These are phyloP conservation scores for Thymus mandschuricus DNA, from an alignment of 257 asterid species.

Conservation along the genomic window DNA sequence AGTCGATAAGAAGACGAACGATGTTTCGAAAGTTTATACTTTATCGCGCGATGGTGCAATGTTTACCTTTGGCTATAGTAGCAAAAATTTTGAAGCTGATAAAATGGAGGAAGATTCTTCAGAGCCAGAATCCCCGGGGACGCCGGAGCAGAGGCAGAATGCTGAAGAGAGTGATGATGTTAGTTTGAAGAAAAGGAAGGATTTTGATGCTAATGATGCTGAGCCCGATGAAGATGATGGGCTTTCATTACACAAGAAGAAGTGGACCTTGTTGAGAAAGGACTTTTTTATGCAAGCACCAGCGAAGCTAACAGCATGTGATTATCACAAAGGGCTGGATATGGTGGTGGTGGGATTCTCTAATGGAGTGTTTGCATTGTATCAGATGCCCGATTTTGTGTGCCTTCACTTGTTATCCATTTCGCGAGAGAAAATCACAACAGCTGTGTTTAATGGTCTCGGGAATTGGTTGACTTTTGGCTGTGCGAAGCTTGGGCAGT, in stretches of 20 bases:
- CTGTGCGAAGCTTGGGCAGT: conserved; percentile 95
- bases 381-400: conserved; percentile 94
- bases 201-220: conserved; percentile 44
- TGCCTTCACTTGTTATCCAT: conserved; percentile 85
- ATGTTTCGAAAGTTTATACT: conserved; percentile 57
- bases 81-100: conserved; percentile 35
- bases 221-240: conserved; percentile 45
- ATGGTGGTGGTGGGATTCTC: conserved; percentile 94
- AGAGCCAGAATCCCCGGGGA: conserved; percentile 84
- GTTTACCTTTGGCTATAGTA: conserved; percentile 65
- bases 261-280: conserved; percentile 81
- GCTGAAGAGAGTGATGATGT: conserved; percentile 37
- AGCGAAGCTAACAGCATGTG: conserved; percentile 74
- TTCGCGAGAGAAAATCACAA: conserved; percentile 85
- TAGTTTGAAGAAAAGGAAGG: conserved; percentile 59
- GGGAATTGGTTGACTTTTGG: conserved; percentile 98
- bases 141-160: conserved; percentile 64
- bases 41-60: conserved; percentile 90
- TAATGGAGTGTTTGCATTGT: conserved; percentile 90
- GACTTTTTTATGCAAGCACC: conserved; percentile 84
- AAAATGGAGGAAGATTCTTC: conserved; percentile 46
- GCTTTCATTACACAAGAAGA: conserved; percentile 50
- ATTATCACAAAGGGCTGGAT: conserved; percentile 86
- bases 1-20: conserved; percentile 63
- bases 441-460: conserved; percentile 76